Evolutionary conservation across 1,284 basidiomycete species (phyloP), one percentile per base, ranked within the genome.

Genomic region (Athelia sp.): DNA sequence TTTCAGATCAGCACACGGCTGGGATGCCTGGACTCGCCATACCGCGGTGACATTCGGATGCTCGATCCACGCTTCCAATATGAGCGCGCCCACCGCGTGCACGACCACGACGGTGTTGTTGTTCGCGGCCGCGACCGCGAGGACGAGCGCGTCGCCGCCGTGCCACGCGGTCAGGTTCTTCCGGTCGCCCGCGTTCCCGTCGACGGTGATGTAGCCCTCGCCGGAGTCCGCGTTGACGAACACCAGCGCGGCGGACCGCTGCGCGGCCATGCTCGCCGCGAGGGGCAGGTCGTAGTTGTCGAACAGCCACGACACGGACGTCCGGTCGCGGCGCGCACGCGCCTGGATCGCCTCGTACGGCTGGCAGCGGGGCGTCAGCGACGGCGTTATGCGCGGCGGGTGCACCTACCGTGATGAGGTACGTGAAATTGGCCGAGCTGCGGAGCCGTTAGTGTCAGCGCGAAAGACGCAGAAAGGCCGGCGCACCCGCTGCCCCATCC

Each of bases 141-240:
- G 62, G 26, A 87, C 74, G 21, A 87, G 74, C 9, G 69, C 63
- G 56, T 92, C 88, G 6, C 90, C 90, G 47, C 79, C 78, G 52
- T 84, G 73, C 90, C 89, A 93, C 0, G 88, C 81, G 0, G 87
- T 88, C 43, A 93, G 66, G 64, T 93, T 91, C 56, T 88, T 87
- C 76, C 75, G 72, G 61, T 94, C 90, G 46, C 87, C 87, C 48
- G 75, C 73, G 55, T 88, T 89, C 4, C 82, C 83, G 55, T 89
- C 87, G 3, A 89, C 83, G 8, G 77, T 83, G 57, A 92, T 85
- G 61, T 89, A 89, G 10, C 64, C 75, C 61, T 92, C 90, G 3
- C 89, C 89, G 18, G 86, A 88, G 62, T 90, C 82, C 1, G 83
- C 72, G 56, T 80, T 79, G 54, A 90, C 71, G 62, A 89, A 89